phyloP scores from a whole-genome alignment of 345 rosid genomes.

The Melaleuca alternifolia region DNA sequence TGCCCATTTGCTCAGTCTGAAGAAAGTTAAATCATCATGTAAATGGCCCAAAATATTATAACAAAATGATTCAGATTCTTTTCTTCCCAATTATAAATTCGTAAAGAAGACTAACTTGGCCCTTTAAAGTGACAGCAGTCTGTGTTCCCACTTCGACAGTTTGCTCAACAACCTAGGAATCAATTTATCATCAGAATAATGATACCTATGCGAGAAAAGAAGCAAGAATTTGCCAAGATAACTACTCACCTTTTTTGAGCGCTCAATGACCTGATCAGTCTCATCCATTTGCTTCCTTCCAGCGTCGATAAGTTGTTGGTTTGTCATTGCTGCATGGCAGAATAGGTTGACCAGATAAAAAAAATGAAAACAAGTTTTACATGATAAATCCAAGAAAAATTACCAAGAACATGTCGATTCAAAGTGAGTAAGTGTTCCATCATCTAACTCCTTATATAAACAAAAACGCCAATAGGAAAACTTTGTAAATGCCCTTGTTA shows the following conservation, averaged over 20 bases:
- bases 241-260: constrained; percentile 63
- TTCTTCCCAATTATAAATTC: neutral
- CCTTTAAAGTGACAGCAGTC: constrained; percentile 79
- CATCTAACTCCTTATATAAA: neutral
- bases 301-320: constrained; percentile 78
- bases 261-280: constrained; percentile 93
- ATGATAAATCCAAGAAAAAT: neutral
- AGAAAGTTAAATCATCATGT: neutral
- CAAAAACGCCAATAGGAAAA: neutral
- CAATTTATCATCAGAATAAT: neutral
- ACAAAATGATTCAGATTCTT: neutral
- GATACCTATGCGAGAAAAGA: neutral
- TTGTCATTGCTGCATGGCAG: constrained; percentile 60
- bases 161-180: constrained; percentile 76
- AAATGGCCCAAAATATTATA: neutral
- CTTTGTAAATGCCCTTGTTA: neutral
- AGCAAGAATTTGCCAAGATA: neutral
- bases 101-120: constrained; percentile 55
- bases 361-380: neutral
- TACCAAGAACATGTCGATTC: neutral
- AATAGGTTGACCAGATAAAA: neutral
- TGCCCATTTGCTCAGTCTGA: constrained; percentile 99
- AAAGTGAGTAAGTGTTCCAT: neutral
- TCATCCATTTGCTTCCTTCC: constrained; percentile 87
- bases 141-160: constrained; percentile 98